Conservation (phyloP, 2,329 filamentous ascomycete genomes). For the Pseudogymnoascus sp. region DNA sequence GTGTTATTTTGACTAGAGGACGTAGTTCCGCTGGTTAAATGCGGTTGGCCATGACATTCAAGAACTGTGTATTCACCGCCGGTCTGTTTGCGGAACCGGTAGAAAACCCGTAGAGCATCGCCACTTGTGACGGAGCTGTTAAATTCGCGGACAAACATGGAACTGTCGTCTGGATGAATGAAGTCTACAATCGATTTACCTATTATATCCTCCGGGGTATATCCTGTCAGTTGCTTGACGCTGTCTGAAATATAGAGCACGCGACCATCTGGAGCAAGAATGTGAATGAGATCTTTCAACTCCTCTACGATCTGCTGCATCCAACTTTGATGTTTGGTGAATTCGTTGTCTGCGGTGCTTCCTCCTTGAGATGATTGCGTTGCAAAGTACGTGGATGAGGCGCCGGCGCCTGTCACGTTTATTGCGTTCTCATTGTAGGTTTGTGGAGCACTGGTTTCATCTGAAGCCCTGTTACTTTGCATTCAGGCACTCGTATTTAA, state of each 20-base stretch:
- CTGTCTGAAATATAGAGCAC: constrained; percentile 83
- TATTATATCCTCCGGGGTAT: constrained; percentile 58
- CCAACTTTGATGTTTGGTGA: constrained; percentile 67
- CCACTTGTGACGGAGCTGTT: constrained; percentile 80
- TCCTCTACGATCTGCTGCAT: constrained; percentile 82
- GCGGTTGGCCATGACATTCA: constrained; percentile 86
- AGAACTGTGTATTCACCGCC: constrained; percentile 76
- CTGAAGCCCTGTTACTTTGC: neutral
- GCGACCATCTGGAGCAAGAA: constrained; percentile 74
- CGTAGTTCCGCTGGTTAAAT: constrained; percentile 64
- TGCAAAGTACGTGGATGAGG: constrained; percentile 25
- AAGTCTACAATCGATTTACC: constrained; percentile 71
- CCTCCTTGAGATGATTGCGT: constrained; percentile 19
- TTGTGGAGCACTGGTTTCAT: neutral
- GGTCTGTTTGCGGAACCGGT: constrained; percentile 65
- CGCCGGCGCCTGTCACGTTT: constrained; percentile 24
- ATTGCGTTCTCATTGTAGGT: constrained; percentile 16
- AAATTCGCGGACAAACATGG: constrained; percentile 77
- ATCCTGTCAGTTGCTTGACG: constrained; percentile 65
- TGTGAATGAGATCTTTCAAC: constrained; percentile 78
- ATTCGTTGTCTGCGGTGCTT: constrained; percentile 53
- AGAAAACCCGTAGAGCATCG: constrained; percentile 75
- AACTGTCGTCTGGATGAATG: constrained; percentile 77
- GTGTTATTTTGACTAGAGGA: constrained; percentile 55
- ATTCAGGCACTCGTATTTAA: neutral